These are phyloP conservation scores for Aegilops speltoides DNA, from an alignment of 176 grass and related monocot genomes.

Conservation along the genomic window DNA sequence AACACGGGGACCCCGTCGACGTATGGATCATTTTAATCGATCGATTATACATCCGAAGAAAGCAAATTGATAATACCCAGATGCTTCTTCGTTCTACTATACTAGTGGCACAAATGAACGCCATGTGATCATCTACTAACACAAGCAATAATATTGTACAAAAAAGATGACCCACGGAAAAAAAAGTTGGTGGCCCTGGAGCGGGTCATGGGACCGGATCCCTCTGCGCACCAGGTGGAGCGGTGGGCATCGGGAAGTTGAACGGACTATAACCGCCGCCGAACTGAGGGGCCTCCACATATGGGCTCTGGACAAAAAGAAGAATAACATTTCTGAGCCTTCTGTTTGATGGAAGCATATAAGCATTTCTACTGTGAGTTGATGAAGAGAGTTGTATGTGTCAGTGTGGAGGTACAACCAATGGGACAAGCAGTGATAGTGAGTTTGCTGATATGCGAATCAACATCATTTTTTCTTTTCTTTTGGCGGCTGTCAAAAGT, in stretches of 20 bases:
- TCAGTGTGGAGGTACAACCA: background rate
- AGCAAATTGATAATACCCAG: background rate
- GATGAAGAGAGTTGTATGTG: background rate
- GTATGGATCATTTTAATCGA: background rate
- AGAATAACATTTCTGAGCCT: conserved; percentile 3
- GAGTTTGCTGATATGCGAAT: background rate
- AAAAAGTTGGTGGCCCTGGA: background rate
- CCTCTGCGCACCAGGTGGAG: conserved; percentile 83
- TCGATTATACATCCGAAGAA: conserved; percentile 33
- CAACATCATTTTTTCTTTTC: background rate
- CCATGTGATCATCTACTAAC: conserved; percentile 27
- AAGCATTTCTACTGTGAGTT: background rate
- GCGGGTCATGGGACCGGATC: conserved; percentile 34
- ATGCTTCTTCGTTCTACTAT: conserved; percentile 11
- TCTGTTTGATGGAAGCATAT: background rate
- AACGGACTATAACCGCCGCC: conserved; percentile 32
- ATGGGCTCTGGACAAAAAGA: conserved; percentile 66
- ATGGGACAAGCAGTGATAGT: background rate
- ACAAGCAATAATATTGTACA: conserved; percentile 50
- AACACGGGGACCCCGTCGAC: conserved; percentile 8
- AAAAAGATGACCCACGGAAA: conserved; percentile 23
- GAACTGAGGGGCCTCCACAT: conserved; percentile 84
- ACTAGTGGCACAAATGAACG: conserved; percentile 27
- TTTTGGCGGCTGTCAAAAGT: background rate
- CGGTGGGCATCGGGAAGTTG: conserved; percentile 81